Evolutionary conservation across 1,284 basidiomycete species (phyloP).

Genomic region (Trametes polyzona): DNA sequence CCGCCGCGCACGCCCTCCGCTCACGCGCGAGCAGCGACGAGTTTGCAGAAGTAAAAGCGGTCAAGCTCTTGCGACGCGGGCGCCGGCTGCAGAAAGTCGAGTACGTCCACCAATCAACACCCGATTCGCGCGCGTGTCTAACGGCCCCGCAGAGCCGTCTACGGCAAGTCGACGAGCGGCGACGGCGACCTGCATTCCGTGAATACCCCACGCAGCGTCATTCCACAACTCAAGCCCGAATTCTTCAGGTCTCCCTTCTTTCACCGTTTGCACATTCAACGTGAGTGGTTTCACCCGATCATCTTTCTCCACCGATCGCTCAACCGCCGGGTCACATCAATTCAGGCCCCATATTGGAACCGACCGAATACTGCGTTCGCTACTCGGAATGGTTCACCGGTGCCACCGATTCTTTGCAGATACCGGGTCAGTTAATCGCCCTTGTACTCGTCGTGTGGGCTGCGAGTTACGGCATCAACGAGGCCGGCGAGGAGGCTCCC

Average conservation of each 20-base stretch:
- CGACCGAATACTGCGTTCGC: constrained; percentile 73
- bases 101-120: constrained; percentile 33
- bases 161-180: constrained; percentile 48
- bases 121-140: constrained; percentile 2
- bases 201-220: constrained; percentile 45
- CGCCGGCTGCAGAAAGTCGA: constrained; percentile 84
- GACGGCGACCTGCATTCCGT: constrained; percentile 44
- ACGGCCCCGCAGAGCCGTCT: constrained; percentile 40
- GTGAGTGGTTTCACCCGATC: constrained; percentile 48
- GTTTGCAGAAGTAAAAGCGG: constrained; percentile 85
- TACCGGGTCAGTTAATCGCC: constrained; percentile 66
- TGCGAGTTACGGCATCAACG: constrained; percentile 82
- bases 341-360: constrained; percentile 73
- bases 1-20: background rate
- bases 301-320: constrained; percentile 18
- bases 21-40: constrained; percentile 64
- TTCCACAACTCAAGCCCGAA: constrained; percentile 72
- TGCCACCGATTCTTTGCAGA: constrained; percentile 52
- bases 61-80: constrained; percentile 82
- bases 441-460: constrained; percentile 85
- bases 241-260: constrained; percentile 88
- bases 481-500: constrained; percentile 58
- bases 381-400: constrained; percentile 68
- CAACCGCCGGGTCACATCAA: constrained; percentile 41
- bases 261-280: constrained; percentile 78